Base-by-base conservation (phyloP, 345 rosid species). In the Punica granatum region DNA sequence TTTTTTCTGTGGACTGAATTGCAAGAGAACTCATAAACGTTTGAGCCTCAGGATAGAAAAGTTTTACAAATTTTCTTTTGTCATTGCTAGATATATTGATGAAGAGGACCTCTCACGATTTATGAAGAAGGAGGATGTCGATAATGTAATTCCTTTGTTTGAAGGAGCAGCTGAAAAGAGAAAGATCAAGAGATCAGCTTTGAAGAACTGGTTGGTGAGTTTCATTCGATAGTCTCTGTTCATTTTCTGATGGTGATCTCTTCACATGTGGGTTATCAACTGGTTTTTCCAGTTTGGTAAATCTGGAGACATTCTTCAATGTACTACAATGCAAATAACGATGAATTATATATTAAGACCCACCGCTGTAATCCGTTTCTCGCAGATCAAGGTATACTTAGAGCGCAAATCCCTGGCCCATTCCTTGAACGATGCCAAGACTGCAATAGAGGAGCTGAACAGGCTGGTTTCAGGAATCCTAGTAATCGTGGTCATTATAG, bases 391-490 rank as follows among this genome's bases (percentile, higher is more conserved):
- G 56, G 87, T 81, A 32, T 88, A 82, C 72, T 65, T 74, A 33
- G 93, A 82, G 26, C 87, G 90, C 26, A 88, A 83, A 69, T 71
- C 82, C 15, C 76, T 88, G 46, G 88, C 81, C 11, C 90, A 77
- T 71, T 79, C 90, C 53, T 72, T 88, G 70, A 85, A 84, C 5
- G 90, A 88, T 41, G 79, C 86, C 11, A 85, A 85, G 77, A 88
- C 93, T 56, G 90, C 90, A 54, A 79, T 88, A 48, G 88, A 85
- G 15, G 92, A 88, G 74, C 82, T 88, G 59, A 88, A 85, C 79
- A 85, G 35, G 76, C 84, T 88, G 64, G 58, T 63, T 70, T 82
- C 88, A 11, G 87, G 14, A 5, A 6, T 76, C 64, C 60, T 85
- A 64, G 1, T 80, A 60, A 25, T 85, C 19, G 72, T 80, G 69